Evolutionary conservation across 768 basidiomycete species (phyloP), one percentile per base, ranked within the genome.

Genomic region (Boletus vinaceobasis): DNA sequence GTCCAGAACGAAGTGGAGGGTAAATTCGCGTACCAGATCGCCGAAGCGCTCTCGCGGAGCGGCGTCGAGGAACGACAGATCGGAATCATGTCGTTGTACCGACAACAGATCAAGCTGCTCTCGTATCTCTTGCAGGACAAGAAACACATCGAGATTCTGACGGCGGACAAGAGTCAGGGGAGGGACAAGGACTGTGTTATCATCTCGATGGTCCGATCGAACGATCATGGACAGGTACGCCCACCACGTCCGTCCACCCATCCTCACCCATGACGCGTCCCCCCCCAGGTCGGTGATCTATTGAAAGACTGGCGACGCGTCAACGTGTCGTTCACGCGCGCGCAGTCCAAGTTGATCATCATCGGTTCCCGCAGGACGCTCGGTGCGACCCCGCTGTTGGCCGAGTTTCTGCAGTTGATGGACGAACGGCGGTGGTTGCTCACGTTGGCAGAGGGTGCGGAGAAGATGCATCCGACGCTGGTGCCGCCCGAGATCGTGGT

Each of bases 301-400:
- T 76, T 98, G 26, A 92, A 89, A 62, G 97, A 99, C 67, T 98
- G 96, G 95, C 79, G 97, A 36, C 74, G 97, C 33, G 87, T 98
- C 79, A 99, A 99, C 65, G 97, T 99, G 17, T 89, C 93, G 7
- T 93, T 98, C 69, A 98, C 96, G 1, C 87, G 97, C 15, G 96
- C 95, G 0, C 84, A 87, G 51, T 82, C 83, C 33, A 99, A 99
- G 73, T 75, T 99, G 3, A 78, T 98, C 70, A 87, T 99, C 54
- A 79, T 99, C 62, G 96, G 97, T 5, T 95, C 93, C 0, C 79
- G 87, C 39, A 80, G 74, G 63, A 99, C 96, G 1, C 77, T 99
- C 10, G 69, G 81, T 39, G 66, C 69, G 27, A 79, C 82, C 0
- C 71, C 83, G 0, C 69, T 97, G 31, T 73, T 98, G 36, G 67